Base-by-base conservation (phyloP, 768 basidiomycete genomes). In the Collybia mongolica region DNA sequence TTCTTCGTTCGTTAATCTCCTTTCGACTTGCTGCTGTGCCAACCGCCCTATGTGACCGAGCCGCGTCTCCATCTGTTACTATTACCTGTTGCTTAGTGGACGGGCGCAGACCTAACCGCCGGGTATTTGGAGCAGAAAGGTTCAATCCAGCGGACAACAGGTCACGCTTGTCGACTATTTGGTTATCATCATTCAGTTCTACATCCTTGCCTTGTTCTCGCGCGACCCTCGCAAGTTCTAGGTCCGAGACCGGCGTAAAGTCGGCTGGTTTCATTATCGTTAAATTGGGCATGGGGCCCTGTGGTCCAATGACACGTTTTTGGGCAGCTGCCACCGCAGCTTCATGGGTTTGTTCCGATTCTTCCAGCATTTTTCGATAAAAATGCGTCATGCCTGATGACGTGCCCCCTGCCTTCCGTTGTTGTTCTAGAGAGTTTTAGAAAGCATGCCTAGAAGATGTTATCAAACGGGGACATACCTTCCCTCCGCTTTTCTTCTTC, bases 171-270 rank as follows among this genome's bases (percentile, higher is more conserved):
- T 99, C 97, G 42, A 99, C 88, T 40, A 98, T 94, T 65, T 95
- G 91, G 59, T 94, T 95, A 59, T 98, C 95, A 66, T 98, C 96
- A 66, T 98, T 98, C 28, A 98, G 72, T 67, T 98, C 96, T 28
- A 99, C 86, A 9, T 84, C 77, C 65, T 89, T 89, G 19, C 94
- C 95, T 60, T 88, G 77, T 51, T 77, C 81, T 56, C 76, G 74
- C 14, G 93, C 92, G 39, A 79, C 59, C 39, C 67, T 79, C 19
- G 89, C 92, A 22, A 92, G 76, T 60, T 92, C 86, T 23, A 81
- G 60, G 66, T 96, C 93, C 32, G 89, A 84, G 57, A 78, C 67
- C 39, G 81, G 77, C 0, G 73, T 69, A 58, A 84, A 73, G 53
- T 89, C 76, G 37, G 77, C 71, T 11, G 88, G 92, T 68, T 84